phyloP scores from a whole-genome alignment of 495 filamentous ascomycete genomes.

The Neurospora discreta region DNA sequence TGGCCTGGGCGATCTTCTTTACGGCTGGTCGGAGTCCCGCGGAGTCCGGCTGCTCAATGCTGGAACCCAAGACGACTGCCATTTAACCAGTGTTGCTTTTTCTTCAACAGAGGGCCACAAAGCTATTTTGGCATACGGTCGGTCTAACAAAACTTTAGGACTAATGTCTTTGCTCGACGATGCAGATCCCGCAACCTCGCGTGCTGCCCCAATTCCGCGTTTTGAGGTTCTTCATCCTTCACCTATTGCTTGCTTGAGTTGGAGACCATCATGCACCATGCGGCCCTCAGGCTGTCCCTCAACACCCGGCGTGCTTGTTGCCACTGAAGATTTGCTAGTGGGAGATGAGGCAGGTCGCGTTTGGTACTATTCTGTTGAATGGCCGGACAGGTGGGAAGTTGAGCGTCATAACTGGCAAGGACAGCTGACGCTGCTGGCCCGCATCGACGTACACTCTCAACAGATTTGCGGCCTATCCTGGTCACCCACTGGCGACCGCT shows the following conservation, averaged over 20 bases:
- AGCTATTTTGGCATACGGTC: constrained; percentile 75
- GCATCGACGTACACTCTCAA: constrained; percentile 70
- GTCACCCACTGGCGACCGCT: constrained; percentile 63
- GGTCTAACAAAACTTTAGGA: constrained; percentile 51
- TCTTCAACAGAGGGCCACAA: constrained; percentile 68
- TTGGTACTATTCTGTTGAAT: constrained; percentile 85
- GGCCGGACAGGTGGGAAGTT: constrained; percentile 54
- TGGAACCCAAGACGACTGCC: constrained; percentile 26
- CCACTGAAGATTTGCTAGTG: constrained; percentile 72
- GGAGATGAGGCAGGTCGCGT: constrained; percentile 80
- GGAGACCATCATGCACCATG: constrained; percentile 39
- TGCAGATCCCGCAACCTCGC: neutral
- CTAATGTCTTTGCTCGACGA: constrained; percentile 42
- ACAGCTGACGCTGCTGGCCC: constrained; percentile 62
- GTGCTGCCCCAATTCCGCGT: constrained; percentile 34
- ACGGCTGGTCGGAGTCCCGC: constrained; percentile 73
- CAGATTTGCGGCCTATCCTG: constrained; percentile 90
- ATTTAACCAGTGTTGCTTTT: constrained; percentile 76
- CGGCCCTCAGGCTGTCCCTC: constrained; percentile 27
- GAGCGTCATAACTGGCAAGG: constrained; percentile 57
- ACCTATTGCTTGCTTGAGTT: constrained; percentile 68
- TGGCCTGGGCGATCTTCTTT: constrained; percentile 67
- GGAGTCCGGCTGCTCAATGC: constrained; percentile 38
- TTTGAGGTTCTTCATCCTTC: constrained; percentile 62
- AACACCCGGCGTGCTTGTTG: constrained; percentile 27